phyloP scores from a whole-genome alignment of 2,329 filamentous ascomycete genomes.

The Scolecobasidium constrictum region DNA sequence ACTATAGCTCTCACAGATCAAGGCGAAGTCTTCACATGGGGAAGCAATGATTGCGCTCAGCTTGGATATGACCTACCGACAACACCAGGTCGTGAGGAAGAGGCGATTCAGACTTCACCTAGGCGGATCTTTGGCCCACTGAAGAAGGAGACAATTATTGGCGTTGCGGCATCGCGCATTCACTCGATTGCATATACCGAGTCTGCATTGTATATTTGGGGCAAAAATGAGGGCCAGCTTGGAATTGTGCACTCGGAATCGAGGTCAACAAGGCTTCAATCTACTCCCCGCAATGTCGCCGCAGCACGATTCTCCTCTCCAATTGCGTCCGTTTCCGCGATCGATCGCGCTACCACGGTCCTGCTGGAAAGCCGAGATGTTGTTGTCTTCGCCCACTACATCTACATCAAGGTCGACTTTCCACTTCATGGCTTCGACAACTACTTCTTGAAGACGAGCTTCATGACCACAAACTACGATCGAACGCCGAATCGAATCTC shows the following conservation, averaged over 20 bases:
- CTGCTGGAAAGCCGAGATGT: slow-evolving; percentile 80
- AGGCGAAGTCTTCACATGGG: slow-evolving; percentile 94
- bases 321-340: slow-evolving; percentile 74
- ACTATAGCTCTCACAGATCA: slow-evolving; percentile 73
- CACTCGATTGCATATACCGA: slow-evolving; percentile 85
- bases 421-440: slow-evolving; percentile 64
- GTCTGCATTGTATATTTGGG: slow-evolving; percentile 80
- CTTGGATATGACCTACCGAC: slow-evolving; percentile 72
- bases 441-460: slow-evolving; percentile 51
- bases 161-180: slow-evolving; percentile 77
- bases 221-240: slow-evolving; percentile 88
- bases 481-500: slow-evolving; percentile 55
- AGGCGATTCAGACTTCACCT: slow-evolving; percentile 69
- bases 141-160: slow-evolving; percentile 73
- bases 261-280: slow-evolving; percentile 75
- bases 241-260: slow-evolving; percentile 93
- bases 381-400: slow-evolving; percentile 91
- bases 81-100: slow-evolving; percentile 60
- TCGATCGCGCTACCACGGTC: slow-evolving; percentile 79
- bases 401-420: slow-evolving; percentile 84
- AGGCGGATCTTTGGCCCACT: slow-evolving; percentile 85
- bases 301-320: slow-evolving; percentile 64
- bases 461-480: slow-evolving; percentile 55
- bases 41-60: slow-evolving; percentile 74
- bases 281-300: slow-evolving; percentile 73